Evolutionary conservation across 805 yeast species (phyloP).

Genomic region (Saccharomycopsis fodiens): DNA sequence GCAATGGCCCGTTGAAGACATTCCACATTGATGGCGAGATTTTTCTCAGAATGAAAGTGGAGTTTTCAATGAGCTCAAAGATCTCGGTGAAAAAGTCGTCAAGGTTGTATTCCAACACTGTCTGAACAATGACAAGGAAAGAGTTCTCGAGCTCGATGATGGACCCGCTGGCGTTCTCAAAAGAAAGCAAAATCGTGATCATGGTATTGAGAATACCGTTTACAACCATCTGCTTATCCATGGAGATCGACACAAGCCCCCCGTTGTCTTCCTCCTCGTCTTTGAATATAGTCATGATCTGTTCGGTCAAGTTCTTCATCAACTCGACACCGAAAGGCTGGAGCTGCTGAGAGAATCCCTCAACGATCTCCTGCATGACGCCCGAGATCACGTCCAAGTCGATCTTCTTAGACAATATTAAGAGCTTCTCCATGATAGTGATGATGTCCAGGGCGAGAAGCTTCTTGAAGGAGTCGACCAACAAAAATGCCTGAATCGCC

Average conservation of each 20-base stretch:
- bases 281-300: conserved; percentile 60
- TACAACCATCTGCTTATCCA: conserved; percentile 77
- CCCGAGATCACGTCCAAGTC: conserved; percentile 83
- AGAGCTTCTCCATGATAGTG: conserved; percentile 72
- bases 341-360: conserved; percentile 75
- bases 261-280: conserved; percentile 46
- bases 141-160: conserved; percentile 58
- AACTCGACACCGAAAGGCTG: conserved; percentile 85
- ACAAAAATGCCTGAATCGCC: conserved; percentile 74
- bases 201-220: conserved; percentile 75
- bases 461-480: conserved; percentile 51
- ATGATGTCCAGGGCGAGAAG: conserved; percentile 63
- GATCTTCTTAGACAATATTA: conserved; percentile 67
- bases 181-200: conserved; percentile 70
- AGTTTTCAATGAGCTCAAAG: conserved; percentile 67
- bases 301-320: conserved; percentile 56
- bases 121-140: conserved; percentile 60
- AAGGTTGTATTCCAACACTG: conserved; percentile 56
- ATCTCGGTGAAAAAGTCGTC: conserved; percentile 72
- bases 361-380: conserved; percentile 94
- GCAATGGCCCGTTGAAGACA: conserved; percentile 36
- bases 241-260: conserved; percentile 25
- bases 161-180: conserved; percentile 70
- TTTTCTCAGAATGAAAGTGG: conserved; percentile 50
- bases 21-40: conserved; percentile 74